Evolutionary conservation across 345 rosid species (phyloP).

Genomic region (Salix dunnii): DNA sequence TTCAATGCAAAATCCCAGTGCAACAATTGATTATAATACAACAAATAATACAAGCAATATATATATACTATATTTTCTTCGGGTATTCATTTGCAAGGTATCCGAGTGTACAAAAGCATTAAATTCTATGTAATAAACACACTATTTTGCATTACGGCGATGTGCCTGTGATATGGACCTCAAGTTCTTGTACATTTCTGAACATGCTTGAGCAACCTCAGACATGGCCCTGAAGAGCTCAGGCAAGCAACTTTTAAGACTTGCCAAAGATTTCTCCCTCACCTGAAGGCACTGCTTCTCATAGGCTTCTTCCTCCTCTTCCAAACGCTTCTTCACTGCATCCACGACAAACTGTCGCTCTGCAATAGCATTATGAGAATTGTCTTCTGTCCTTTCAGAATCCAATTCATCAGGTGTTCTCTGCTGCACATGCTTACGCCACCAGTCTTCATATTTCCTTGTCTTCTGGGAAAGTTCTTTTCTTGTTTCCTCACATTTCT

Average conservation of each 20-base stretch:
- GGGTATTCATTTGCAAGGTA: neutral
- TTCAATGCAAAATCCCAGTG: neutral
- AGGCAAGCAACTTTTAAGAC: slow-evolving; percentile 63
- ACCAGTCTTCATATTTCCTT: slow-evolving; percentile 66
- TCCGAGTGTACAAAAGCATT: neutral
- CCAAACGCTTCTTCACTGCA: slow-evolving; percentile 41
- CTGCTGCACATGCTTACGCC: slow-evolving; percentile 45
- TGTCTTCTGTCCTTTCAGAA: slow-evolving; percentile 37
- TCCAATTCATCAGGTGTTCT: slow-evolving; percentile 51
- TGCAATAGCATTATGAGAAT: slow-evolving; percentile 33
- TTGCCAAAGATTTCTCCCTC: slow-evolving; percentile 71
- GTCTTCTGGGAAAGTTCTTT: slow-evolving; percentile 54
- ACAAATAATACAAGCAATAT: neutral
- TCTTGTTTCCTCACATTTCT: slow-evolving; percentile 53
- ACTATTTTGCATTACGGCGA: neutral
- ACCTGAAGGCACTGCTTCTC: slow-evolving; percentile 58
- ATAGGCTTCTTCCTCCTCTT: slow-evolving; percentile 67
- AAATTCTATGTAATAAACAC: neutral
- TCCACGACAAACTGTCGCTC: slow-evolving; percentile 57
- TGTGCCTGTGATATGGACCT: slow-evolving; percentile 4
- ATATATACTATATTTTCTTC: neutral
- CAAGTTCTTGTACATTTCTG: slow-evolving; percentile 45
- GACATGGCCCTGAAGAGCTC: slow-evolving; percentile 66
- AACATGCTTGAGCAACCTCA: slow-evolving; percentile 45
- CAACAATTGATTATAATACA: neutral